Conservation (phyloP, 2,329 filamentous ascomycete species). For the Corynespora cassiicola region DNA sequence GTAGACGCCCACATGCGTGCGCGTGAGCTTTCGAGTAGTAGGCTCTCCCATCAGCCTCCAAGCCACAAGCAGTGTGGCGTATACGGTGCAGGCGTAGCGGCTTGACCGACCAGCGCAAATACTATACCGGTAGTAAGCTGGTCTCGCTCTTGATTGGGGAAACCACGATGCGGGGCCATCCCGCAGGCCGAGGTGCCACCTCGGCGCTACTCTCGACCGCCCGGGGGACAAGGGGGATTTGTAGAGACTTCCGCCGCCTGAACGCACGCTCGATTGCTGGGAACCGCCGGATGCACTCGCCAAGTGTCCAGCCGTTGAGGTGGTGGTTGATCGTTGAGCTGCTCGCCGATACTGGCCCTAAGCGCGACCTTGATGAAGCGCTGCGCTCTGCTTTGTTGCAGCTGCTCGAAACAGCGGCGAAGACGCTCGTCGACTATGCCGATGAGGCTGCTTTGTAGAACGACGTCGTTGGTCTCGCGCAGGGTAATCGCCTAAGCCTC, state of each 20-base stretch:
- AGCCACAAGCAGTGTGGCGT: too few relatives aligned
- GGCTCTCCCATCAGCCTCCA: too few relatives aligned
- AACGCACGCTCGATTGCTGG: constrained; percentile 9
- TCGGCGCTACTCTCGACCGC: constrained; percentile 8
- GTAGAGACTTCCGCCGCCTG: constrained; percentile 10
- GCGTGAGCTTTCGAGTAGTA: too few relatives aligned
- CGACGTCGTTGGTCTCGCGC: constrained; percentile 9
- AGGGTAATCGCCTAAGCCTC: too few relatives aligned
- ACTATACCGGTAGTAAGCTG: too few relatives aligned
- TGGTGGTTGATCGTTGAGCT: constrained; percentile 13
- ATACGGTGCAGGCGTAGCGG: too few relatives aligned
- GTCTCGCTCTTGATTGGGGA: too few relatives aligned
- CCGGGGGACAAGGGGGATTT: constrained; percentile 12
- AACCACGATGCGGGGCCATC: too few relatives aligned
- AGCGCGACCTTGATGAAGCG: constrained; percentile 15
- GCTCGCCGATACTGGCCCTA: constrained; percentile 14
- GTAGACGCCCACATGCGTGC: too few relatives aligned
- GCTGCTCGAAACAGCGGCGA: constrained; percentile 6
- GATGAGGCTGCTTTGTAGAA: constrained; percentile 13
- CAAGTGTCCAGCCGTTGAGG: constrained; percentile 10
- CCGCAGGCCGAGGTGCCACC: too few relatives aligned
- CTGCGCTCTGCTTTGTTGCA: constrained; percentile 9
- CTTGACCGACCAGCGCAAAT: too few relatives aligned
- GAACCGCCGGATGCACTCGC: constrained; percentile 12
- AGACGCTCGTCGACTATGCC: constrained; percentile 9